Base-by-base conservation (phyloP, 2,329 filamentous ascomycete genomes). In the Teratosphaeria nubilosa region DNA sequence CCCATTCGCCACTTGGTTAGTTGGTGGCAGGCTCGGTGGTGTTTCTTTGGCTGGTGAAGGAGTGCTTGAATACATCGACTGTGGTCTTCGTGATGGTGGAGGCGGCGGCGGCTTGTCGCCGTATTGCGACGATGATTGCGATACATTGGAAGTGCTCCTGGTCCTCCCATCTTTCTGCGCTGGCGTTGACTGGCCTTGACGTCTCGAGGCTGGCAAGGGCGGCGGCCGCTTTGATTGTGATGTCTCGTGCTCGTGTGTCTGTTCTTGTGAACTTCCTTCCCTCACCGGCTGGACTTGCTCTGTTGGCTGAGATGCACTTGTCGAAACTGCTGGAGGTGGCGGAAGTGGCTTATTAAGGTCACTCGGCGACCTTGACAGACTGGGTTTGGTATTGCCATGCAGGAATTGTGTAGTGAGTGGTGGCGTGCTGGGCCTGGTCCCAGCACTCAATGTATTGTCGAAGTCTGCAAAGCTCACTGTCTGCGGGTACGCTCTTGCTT, bases 301-400 rank as follows among this genome's bases (percentile, higher is more conserved):
- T 48, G 53, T 22, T 31, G 64, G 61, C 20, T 57, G 61, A 34
- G 62, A 59, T n/a, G 60, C 51, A 10, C 56, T 41, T 55, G 58
- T 22, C 37, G 50, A 6, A 30, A 9, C 63, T 59, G 41, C 55
- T 55, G 59, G 13, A 25, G 51, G 45, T 48, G 51, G 14, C 51
- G 68, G 83, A 5, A 86, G 75, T 1, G 84, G 82, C 64, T 86
- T 87, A 69, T 85, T 84, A 30, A 83, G 70, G 65, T 84, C 80
- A 14, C 78, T 78, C 3, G 73, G 66, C 13, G 74, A 72, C 16
- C 72, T 72, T 13, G 70, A 59, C 65, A 53, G 57, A 54, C 67
- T 66, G 62, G 60, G 63, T 63, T 60, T 30, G 22, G 62, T 14
- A 20, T 27, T 31, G n/a, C 27, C 31, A 7, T 56, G 41, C 20